A percentile compares a stretch with the other conserved stretches of the same genome.
Evolutionary conservation across 192 early-diverging fungal genomes (phyloP).

Genomic region (Backusella morwellensis): DNA sequence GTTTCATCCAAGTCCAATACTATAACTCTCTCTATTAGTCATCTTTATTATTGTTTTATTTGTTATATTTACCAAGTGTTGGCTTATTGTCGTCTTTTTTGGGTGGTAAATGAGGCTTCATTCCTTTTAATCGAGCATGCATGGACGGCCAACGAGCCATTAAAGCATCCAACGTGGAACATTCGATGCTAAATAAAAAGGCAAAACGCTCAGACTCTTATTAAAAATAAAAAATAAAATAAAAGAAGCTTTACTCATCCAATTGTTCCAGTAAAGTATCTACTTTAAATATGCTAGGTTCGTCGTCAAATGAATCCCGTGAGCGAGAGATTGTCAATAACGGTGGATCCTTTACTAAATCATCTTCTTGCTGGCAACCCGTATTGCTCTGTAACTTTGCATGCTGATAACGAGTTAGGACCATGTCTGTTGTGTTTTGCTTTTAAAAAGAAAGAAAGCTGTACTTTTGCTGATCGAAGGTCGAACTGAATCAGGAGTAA

Average conservation of each 20-base stretch:
- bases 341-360: slow-evolving; percentile 20
- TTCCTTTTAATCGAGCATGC: slow-evolving; percentile 28
- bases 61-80: slow-evolving; percentile 27
- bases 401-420: slow-evolving; percentile 22
- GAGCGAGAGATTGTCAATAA: slow-evolving; percentile 23
- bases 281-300: slow-evolving; percentile 18
- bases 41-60: background rate
- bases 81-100: slow-evolving; percentile 33
- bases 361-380: background rate
- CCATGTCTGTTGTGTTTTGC: slow-evolving; percentile 2
- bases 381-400: slow-evolving; percentile 4
- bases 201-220: background rate
- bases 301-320: slow-evolving; percentile 12
- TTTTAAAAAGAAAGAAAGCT: background rate
- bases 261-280: slow-evolving; percentile 33
- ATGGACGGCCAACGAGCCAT: slow-evolving; percentile 40
- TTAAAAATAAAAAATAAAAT: background rate
- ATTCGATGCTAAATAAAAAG: slow-evolving; percentile 25
- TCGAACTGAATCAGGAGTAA: no score
- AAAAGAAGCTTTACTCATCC: slow-evolving; percentile 25
- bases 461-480: background rate
- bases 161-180: slow-evolving; percentile 31
- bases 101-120: slow-evolving; percentile 33
- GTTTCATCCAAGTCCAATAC: slow-evolving; percentile 40
- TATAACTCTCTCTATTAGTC: background rate